Conservation (phyloP, 371 early-diverging fungal species). For the Dichotomocladium elegans region DNA sequence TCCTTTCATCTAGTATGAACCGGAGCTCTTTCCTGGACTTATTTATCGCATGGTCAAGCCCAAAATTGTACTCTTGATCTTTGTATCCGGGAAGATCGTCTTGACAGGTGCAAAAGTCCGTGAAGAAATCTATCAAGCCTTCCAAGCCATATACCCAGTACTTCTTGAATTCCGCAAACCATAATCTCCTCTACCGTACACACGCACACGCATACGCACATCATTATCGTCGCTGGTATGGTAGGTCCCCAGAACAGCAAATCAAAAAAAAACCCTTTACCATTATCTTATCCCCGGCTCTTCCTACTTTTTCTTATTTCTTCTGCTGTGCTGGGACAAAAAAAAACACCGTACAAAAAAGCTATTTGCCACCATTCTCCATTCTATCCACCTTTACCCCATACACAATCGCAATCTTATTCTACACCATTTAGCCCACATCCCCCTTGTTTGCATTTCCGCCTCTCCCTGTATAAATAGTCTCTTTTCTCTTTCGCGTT, state of each 20-base stretch:
- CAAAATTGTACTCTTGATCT: conserved; percentile 99
- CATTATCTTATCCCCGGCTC: not conserved
- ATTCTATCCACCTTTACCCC: not conserved
- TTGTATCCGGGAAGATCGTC: conserved; percentile 99
- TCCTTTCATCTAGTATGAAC: conserved; percentile 87
- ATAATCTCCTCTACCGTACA: conserved; percentile 20
- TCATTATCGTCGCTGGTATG: not conserved
- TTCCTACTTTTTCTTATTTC: not conserved
- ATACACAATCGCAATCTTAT: not conserved
- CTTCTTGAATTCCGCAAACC: conserved; percentile 86
- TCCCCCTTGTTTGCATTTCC: conserved; percentile 1
- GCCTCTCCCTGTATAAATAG: not conserved
- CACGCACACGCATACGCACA: not conserved
- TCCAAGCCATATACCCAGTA: conserved; percentile 99
- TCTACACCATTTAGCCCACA: not conserved
- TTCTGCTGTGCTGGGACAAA: not conserved
- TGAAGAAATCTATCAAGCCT: conserved; percentile 99
- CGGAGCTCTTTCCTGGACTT: conserved; percentile 99
- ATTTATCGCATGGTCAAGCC: conserved; percentile 99
- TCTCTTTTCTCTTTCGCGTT: not conserved
- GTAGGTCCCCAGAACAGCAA: not conserved
- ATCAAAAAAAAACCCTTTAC: no score
- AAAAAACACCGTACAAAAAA: no score
- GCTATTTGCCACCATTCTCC: not conserved
- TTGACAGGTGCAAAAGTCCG: conserved; percentile 99